Conservation (phyloP, 768 basidiomycete genomes). For the Brasilioporus rufonigricans region DNA sequence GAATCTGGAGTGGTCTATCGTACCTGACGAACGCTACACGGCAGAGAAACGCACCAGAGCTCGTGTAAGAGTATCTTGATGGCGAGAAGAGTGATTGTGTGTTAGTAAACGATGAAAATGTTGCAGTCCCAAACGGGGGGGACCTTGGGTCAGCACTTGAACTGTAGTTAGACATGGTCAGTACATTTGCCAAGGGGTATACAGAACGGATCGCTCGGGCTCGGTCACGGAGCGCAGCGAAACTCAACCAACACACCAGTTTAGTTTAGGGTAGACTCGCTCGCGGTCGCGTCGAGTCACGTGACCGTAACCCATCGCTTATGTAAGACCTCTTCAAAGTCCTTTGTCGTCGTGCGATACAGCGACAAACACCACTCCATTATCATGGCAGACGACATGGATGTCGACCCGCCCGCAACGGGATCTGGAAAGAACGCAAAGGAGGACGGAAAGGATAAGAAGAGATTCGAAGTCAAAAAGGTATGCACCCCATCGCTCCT, state of each 20-base stretch:
- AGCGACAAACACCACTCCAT: neutral
- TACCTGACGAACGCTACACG: neutral
- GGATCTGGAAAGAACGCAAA: conserved; percentile 45
- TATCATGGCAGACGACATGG: conserved; percentile 59
- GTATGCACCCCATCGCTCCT: conserved; percentile 38
- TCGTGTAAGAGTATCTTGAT: conserved; percentile 57
- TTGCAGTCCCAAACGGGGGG: conserved; percentile 59
- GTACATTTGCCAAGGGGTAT: conserved; percentile 27
- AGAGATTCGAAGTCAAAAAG: conserved; percentile 99
- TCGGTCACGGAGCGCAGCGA: conserved; percentile 13
- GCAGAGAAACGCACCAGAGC: conserved; percentile 44
- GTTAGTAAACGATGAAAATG: conserved; percentile 50
- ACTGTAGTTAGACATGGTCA: conserved; percentile 40
- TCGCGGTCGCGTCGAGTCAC: conserved; percentile 40
- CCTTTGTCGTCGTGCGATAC: neutral
- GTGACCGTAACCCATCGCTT: conserved; percentile 25
- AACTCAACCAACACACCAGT: conserved; percentile 31
- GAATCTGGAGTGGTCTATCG: conserved; percentile 35
- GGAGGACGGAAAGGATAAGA: conserved; percentile 67
- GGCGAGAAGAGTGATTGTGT: conserved; percentile 57
- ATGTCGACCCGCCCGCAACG: conserved; percentile 54
- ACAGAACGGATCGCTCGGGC: neutral
- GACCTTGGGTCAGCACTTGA: conserved; percentile 52
- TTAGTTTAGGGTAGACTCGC: conserved; percentile 37
- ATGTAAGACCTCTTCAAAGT: conserved; percentile 9